These are phyloP conservation scores for Mikania micrantha DNA, from an alignment of 129 eudicot species.

Conservation along the genomic window DNA sequence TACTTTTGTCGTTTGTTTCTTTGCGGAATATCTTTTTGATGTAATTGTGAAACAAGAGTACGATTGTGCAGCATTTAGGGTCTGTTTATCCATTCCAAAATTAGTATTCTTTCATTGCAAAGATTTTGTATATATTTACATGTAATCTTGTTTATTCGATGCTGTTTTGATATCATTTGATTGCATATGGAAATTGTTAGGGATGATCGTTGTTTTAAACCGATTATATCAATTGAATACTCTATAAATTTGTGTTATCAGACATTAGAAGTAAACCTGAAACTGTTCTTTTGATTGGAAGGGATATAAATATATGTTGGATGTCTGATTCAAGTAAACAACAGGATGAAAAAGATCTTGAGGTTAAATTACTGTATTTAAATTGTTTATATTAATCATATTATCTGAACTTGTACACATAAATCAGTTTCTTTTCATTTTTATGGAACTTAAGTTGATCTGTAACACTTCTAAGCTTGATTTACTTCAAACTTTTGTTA, in stretches of 20 bases:
- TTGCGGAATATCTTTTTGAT: slow-evolving; percentile 1
- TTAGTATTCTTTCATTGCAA: not conserved
- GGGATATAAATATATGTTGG: not conserved
- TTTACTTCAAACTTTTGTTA: not conserved
- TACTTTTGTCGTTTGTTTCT: slow-evolving; percentile 12
- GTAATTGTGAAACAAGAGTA: slow-evolving; percentile 18
- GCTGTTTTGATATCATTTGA: not conserved
- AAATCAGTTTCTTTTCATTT: not conserved
- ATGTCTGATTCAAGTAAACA: no score
- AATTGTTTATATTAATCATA: not conserved
- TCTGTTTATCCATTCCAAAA: slow-evolving; percentile 7
- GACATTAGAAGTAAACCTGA: not conserved
- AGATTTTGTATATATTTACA: not conserved
- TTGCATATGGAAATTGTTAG: not conserved
- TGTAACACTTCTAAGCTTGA: not conserved
- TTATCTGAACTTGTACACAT: not conserved
- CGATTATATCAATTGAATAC: not conserved
- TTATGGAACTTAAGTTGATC: not conserved
- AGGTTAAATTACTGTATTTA: not conserved
- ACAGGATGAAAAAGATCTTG: not conserved
- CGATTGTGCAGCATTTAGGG: slow-evolving; percentile 8
- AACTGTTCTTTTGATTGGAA: not conserved
- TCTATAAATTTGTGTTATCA: not conserved
- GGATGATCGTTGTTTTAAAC: not conserved
- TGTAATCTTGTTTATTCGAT: not conserved